Conservation (phyloP, 2,329 filamentous ascomycete genomes). For the Myriangium duriaei region DNA sequence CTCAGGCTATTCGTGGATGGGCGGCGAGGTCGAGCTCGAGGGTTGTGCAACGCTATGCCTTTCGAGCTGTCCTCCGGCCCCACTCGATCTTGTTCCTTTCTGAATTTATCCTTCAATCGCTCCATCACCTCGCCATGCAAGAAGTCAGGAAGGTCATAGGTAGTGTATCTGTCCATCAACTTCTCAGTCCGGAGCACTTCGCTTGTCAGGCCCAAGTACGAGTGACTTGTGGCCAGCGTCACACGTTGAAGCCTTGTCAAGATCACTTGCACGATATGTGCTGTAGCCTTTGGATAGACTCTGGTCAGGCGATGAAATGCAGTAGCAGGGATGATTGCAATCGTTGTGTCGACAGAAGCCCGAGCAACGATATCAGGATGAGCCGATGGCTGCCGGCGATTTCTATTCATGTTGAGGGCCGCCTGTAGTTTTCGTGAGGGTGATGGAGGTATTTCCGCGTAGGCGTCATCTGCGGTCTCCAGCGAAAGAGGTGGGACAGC, state of each 20-base stretch:
- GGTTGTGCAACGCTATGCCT: conserved; percentile 90
- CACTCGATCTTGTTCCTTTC: conserved; percentile 62
- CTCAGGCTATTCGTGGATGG: conserved; percentile 62
- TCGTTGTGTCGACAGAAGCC: conserved; percentile 90
- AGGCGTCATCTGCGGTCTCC: conserved; percentile 31
- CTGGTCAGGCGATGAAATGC: conserved; percentile 86
- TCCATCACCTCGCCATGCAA: conserved; percentile 72
- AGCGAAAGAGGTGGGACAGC: conserved; percentile 63
- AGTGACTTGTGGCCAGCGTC: conserved; percentile 86
- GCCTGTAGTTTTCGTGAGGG: neutral
- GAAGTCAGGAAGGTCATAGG: conserved; percentile 81
- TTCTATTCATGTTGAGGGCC: neutral
- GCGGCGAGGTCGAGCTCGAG: conserved; percentile 50
- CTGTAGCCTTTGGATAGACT: conserved; percentile 89
- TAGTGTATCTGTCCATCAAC: conserved; percentile 85
- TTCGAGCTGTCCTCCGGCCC: conserved; percentile 73
- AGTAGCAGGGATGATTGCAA: conserved; percentile 93
- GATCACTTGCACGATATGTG: conserved; percentile 96
- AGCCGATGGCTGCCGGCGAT: conserved; percentile 53
- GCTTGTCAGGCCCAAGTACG: conserved; percentile 80
- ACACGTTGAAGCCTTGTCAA: conserved; percentile 87
- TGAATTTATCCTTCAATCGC: conserved; percentile 84
- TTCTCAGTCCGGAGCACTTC: conserved; percentile 89
- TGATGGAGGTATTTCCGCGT: conserved; percentile 2
- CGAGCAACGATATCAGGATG: conserved; percentile 97